Evolutionary conservation across 768 basidiomycete species (phyloP).

Genomic region (Naganishia onofrii): DNA sequence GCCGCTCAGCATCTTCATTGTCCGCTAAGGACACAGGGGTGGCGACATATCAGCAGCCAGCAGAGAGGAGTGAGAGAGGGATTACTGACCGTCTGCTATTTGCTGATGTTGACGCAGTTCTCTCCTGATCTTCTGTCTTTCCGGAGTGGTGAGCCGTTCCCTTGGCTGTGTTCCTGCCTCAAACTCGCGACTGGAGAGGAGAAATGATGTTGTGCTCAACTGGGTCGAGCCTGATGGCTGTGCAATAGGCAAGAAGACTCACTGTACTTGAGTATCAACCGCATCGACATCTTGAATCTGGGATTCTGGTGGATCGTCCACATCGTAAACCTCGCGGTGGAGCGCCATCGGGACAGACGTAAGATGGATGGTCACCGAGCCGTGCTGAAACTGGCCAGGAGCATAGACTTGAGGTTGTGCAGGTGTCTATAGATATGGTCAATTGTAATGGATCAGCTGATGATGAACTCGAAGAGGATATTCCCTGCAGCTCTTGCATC

Average conservation of each 20-base stretch:
- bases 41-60: not conserved
- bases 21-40: not conserved
- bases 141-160: not conserved
- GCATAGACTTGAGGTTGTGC: too few species aligned
- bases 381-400: not conserved
- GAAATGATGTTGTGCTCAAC: not conserved
- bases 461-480: not conserved
- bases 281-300: constrained; percentile 1
- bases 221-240: not conserved
- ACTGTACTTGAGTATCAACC: constrained; percentile 5
- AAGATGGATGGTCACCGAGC: too few species aligned
- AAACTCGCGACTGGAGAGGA: not conserved
- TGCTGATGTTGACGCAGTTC: not conserved
- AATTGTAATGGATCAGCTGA: not conserved
- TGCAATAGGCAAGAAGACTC: not conserved
- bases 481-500: not conserved
- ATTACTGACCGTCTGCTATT: not conserved
- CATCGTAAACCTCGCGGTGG: not conserved
- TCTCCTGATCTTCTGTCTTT: not conserved
- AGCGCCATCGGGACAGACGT: not conserved
- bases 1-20: not conserved
- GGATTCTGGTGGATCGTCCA: constrained; percentile 16
- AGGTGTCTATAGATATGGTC: too few species aligned
- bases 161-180: not conserved
- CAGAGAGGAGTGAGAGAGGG: not conserved